These are phyloP conservation scores for Globisporangium megalacanthum DNA, from an alignment of 352 stramenopile species.

Conservation along the genomic window DNA sequence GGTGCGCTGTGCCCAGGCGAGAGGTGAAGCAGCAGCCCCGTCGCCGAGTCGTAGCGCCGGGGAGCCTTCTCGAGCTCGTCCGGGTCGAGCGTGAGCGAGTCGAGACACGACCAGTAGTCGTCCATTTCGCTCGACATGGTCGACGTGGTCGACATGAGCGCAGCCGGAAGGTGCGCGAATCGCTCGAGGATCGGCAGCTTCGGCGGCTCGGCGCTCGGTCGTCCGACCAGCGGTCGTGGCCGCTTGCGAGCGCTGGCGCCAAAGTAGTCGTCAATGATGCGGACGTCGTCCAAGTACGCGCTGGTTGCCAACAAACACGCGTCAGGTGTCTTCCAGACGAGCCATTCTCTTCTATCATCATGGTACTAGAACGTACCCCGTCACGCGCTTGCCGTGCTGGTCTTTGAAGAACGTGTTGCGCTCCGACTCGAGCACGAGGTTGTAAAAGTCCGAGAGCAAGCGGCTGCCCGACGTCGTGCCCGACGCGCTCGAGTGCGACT, in stretches of 20 bases:
- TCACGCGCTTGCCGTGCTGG: constrained; percentile 38
- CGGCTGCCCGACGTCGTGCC: constrained; percentile 56
- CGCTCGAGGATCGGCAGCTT: constrained; percentile 12
- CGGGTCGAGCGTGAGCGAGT: constrained; percentile 12
- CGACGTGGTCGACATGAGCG: constrained; percentile 17
- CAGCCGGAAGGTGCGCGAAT: constrained; percentile 12
- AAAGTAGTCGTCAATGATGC: constrained; percentile 66
- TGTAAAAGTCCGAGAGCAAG: constrained; percentile 79
- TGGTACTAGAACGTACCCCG: constrained; percentile 19
- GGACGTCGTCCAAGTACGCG: constrained; percentile 38
- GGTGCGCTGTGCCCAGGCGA: constrained; percentile 12
- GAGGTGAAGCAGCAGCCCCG: constrained; percentile 12
- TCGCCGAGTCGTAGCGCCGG: constrained; percentile 8
- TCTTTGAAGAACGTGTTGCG: constrained; percentile 65
- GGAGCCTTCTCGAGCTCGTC: constrained; percentile 17
- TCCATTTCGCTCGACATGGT: constrained; percentile 36
- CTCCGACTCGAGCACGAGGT: constrained; percentile 66
- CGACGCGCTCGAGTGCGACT: constrained; percentile 34
- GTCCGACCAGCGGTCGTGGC: neutral
- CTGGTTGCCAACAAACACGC: constrained; percentile 6
- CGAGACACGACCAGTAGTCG: constrained; percentile 38
- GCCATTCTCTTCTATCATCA: no score
- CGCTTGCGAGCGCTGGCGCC: constrained; percentile 6
- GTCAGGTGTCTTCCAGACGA: neutral
- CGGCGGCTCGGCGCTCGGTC: neutral